Percentiles rank a stretch among this genome's conserved stretches.
These are phyloP conservation scores for Cyclotella kingstonii DNA, from an alignment of 108 stramenopile species.

Conservation along the genomic window DNA sequence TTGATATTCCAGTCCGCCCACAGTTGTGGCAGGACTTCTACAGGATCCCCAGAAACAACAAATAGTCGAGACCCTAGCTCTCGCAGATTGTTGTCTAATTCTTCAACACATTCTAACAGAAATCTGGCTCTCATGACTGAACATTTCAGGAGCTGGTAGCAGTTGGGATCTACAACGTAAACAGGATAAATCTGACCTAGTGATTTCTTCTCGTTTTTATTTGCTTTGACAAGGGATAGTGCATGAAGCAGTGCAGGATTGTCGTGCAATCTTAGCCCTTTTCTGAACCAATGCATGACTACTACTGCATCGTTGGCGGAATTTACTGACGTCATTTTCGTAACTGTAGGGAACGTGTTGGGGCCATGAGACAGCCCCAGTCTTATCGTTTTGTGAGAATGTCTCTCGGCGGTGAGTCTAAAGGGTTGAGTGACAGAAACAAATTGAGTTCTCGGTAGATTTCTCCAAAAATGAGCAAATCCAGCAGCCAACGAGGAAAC, in stretches of 20 bases:
- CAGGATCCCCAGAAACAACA: constrained; percentile 79
- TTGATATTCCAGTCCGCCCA: constrained; percentile 61
- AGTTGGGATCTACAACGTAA: constrained; percentile 83
- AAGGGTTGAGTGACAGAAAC: too few species aligned
- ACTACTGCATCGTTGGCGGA: constrained; percentile 12
- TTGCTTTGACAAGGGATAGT: constrained; percentile 17
- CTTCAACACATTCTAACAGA: constrained; percentile 76
- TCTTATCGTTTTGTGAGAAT: too few species aligned
- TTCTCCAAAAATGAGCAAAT: too few species aligned
- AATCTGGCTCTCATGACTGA: constrained; percentile 79
- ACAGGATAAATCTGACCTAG: constrained; percentile 48
- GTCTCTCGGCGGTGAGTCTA: too few species aligned
- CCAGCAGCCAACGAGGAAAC: too few species aligned
- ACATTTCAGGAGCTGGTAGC: constrained; percentile 61
- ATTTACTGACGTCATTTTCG: too few species aligned
- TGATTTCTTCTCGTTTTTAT: not conserved
- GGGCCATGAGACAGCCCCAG: too few species aligned
- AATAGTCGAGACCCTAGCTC: constrained; percentile 60
- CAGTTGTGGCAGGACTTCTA: constrained; percentile 61
- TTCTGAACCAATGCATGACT: constrained; percentile 89
- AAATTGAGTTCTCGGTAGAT: too few species aligned
- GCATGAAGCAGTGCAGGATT: constrained; percentile 83
- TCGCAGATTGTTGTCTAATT: constrained; percentile 72
- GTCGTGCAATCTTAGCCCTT: constrained; percentile 92
- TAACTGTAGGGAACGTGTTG: too few species aligned